Conservation (phyloP, 257 asterid genomes). For the Ligustrum vulgare region DNA sequence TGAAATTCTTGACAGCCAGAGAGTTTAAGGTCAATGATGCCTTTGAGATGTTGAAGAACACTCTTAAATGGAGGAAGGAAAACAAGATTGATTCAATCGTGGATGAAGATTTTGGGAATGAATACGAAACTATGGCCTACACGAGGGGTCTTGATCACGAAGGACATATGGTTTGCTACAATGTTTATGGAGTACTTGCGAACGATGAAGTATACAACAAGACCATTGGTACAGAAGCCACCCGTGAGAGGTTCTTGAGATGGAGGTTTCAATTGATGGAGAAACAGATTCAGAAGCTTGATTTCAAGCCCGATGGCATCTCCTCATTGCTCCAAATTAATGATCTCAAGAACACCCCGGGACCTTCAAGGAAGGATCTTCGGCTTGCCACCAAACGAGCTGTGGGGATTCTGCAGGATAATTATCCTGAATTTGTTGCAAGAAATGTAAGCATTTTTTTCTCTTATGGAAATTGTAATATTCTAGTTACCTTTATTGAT, state of each 20-base stretch:
- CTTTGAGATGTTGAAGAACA: conserved; percentile 47
- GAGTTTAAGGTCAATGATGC: conserved; percentile 55
- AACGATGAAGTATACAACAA: conserved; percentile 41
- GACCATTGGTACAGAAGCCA: conserved; percentile 46
- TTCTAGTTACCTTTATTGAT: not conserved
- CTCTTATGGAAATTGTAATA: not conserved
- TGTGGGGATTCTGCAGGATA: conserved; percentile 48
- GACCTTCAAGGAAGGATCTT: conserved; percentile 52
- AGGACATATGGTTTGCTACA: conserved; percentile 68
- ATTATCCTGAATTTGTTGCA: conserved; percentile 52
- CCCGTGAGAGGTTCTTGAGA: conserved; percentile 47
- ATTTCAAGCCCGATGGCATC: conserved; percentile 43
- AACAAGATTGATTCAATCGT: conserved; percentile 42
- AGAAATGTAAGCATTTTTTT: conserved; percentile 42
- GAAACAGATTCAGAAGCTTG: conserved; percentile 53
- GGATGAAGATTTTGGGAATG: conserved; percentile 55
- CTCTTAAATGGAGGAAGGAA: conserved; percentile 52
- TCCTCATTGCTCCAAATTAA: conserved; percentile 53
- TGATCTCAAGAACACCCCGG: conserved; percentile 61
- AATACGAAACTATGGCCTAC: conserved; percentile 32
- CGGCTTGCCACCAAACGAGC: conserved; percentile 46
- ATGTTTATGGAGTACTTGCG: conserved; percentile 53
- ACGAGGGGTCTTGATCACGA: conserved; percentile 49
- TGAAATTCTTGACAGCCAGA: conserved; percentile 56
- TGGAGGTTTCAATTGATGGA: conserved; percentile 72